These are phyloP conservation scores for Crithidia expoeki DNA, from an alignment of 208 protist genomes.

Conservation along the genomic window DNA sequence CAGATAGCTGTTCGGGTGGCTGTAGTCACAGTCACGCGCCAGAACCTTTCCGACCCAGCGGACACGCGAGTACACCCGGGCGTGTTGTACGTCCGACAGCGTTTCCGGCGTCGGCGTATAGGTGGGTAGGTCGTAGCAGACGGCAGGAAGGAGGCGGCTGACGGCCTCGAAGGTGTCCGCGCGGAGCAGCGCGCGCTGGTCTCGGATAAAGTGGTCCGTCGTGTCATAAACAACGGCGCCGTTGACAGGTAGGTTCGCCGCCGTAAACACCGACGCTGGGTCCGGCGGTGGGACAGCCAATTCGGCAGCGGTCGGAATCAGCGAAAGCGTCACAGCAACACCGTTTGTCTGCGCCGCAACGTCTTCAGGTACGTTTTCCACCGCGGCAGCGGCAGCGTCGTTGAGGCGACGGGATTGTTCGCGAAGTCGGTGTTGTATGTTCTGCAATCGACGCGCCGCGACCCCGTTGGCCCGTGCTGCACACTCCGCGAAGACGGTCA, in stretches of 20 bases:
- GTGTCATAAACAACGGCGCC: conserved; percentile 43
- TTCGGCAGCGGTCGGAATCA: conserved; percentile 73
- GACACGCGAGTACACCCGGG: conserved; percentile 61
- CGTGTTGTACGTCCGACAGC: conserved; percentile 70
- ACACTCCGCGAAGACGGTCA: conserved; percentile 19
- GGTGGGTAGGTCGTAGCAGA: conserved; percentile 66
- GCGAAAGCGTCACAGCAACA: background rate
- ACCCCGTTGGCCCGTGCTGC: conserved; percentile 2
- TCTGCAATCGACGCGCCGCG: conserved; percentile 25
- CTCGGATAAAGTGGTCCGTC: conserved; percentile 67
- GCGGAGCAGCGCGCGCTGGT: conserved; percentile 79
- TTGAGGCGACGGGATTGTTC: conserved; percentile 1
- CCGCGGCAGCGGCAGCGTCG: background rate
- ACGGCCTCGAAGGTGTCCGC: conserved; percentile 88
- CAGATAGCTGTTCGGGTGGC: conserved; percentile 71
- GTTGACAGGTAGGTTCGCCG: conserved; percentile 75
- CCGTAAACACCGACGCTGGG: conserved; percentile 61
- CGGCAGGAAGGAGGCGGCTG: conserved; percentile 62
- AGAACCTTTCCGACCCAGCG: conserved; percentile 75
- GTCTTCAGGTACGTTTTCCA: background rate
- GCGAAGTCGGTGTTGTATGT: conserved; percentile 14
- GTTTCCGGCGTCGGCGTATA: conserved; percentile 66
- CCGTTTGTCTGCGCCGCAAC: background rate
- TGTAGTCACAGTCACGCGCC: conserved; percentile 76
- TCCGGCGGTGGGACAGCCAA: conserved; percentile 59